These are phyloP conservation scores for Penicillium coprophilum DNA, from an alignment of 495 filamentous ascomycete genomes.

Conservation along the genomic window DNA sequence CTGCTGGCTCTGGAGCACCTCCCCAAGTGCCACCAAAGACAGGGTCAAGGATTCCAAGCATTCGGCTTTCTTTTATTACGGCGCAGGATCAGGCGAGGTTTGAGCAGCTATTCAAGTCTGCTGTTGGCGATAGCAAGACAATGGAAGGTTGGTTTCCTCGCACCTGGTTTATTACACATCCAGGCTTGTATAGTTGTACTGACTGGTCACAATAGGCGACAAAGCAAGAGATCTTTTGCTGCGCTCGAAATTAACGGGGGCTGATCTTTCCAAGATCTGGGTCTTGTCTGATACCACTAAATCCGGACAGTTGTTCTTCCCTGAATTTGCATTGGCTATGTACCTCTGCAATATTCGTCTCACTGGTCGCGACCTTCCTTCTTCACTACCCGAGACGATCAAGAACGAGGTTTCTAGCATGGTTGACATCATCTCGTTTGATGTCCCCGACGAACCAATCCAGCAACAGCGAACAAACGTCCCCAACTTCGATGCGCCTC, in stretches of 20 bases:
- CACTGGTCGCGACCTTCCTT: conserved; percentile 78
- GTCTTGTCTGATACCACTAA: conserved; percentile 96
- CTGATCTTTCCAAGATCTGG: conserved; percentile 86
- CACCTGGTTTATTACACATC: no score
- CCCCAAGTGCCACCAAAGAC: conserved; percentile 56
- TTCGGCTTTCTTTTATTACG: conserved; percentile 92
- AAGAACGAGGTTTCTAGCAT: conserved; percentile 98
- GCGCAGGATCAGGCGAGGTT: conserved; percentile 96
- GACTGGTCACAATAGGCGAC: conserved; percentile 53
- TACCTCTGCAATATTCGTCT: conserved; percentile 95
- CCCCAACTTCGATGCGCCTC: conserved; percentile 71
- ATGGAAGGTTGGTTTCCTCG: conserved; percentile 61
- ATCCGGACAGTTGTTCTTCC: conserved; percentile 94
- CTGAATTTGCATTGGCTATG: conserved; percentile 97
- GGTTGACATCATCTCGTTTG: conserved; percentile 99
- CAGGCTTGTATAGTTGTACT: conserved; percentile 15
- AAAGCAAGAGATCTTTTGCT: conserved; percentile 86
- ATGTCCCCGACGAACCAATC: conserved; percentile 65
- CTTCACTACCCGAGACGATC: conserved; percentile 74
- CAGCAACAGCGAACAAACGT: conserved; percentile 58
- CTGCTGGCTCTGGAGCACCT: conserved; percentile 31
- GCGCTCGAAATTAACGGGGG: conserved; percentile 80
- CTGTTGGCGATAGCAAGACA: conserved; percentile 81
- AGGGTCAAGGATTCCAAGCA: conserved; percentile 82
- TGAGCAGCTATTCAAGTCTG: conserved; percentile 96